phyloP scores from a whole-genome alignment of 805 yeast genomes.

The Candida chilensis region DNA sequence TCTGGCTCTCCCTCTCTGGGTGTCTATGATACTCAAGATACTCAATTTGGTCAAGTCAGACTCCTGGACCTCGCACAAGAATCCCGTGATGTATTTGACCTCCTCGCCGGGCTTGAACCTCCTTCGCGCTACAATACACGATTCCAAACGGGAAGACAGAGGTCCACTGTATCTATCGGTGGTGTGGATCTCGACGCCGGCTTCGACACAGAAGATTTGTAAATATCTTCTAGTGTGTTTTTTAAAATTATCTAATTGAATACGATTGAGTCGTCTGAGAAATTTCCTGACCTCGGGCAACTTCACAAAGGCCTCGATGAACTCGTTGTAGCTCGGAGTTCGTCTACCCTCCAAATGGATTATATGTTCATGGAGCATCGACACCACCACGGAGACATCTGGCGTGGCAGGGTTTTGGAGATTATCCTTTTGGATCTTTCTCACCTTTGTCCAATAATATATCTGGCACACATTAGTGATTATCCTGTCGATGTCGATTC shows the following conservation, averaged over 20 bases:
- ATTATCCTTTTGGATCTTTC: constrained; percentile 9
- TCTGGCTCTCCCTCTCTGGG: constrained; percentile 15
- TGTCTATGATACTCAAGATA: constrained; percentile 29
- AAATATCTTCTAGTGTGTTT: constrained; percentile 24
- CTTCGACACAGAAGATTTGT: constrained; percentile 18
- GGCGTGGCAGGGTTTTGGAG: constrained; percentile 2
- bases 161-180: constrained; percentile 25
- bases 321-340: constrained; percentile 6
- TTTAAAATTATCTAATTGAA: constrained; percentile 16
- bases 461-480: background rate
- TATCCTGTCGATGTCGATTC: background rate
- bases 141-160: constrained; percentile 11
- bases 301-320: constrained; percentile 13
- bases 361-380: constrained; percentile 5
- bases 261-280: constrained; percentile 9
- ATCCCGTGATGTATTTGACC: constrained; percentile 24
- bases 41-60: constrained; percentile 19
- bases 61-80: constrained; percentile 19
- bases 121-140: constrained; percentile 27
- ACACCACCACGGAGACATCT: constrained; percentile 3
- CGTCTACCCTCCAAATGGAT: constrained; percentile 4
- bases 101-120: constrained; percentile 15
- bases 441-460: constrained; percentile 13
- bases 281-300: constrained; percentile 13
- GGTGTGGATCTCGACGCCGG: constrained; percentile 30